phyloP scores from a whole-genome alignment of 441 rosid genomes.

The Pelargonium cotyledonis region DNA sequence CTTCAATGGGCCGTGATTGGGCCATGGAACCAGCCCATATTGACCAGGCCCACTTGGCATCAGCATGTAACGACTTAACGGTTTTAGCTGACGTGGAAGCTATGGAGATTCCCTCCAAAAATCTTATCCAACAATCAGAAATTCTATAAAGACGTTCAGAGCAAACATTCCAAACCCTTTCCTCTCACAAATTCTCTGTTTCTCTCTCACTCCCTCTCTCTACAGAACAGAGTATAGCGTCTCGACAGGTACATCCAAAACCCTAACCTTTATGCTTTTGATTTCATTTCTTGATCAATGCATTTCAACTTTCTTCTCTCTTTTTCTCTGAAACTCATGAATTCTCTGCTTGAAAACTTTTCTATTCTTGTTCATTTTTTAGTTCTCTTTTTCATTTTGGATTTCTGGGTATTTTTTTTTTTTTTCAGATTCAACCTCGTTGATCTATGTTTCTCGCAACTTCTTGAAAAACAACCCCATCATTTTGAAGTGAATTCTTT shows the following conservation, averaged over 20 bases:
- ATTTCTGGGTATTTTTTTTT: neutral
- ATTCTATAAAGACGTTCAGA: slow-evolving; percentile 6
- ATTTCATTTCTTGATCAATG: neutral
- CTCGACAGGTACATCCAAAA: slow-evolving; percentile 4
- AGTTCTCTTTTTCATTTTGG: neutral
- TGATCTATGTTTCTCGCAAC: neutral
- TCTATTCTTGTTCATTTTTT: neutral
- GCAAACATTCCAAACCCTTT: slow-evolving; percentile 10
- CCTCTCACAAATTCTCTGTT: neutral
- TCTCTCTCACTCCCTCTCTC: neutral
- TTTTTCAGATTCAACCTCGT: neutral
- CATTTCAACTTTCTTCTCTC: neutral
- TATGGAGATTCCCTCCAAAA: neutral
- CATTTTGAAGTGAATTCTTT: neutral
- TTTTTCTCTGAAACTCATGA: neutral
- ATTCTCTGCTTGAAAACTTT: slow-evolving; percentile 2
- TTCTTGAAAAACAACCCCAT: slow-evolving; percentile 1
- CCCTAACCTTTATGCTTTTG: neutral
- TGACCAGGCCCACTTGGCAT: neutral
- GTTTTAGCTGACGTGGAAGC: slow-evolving; percentile 7
- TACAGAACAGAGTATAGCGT: slow-evolving; percentile 4
- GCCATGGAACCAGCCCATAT: neutral
- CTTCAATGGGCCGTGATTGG: neutral
- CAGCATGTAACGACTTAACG: slow-evolving; percentile 2
- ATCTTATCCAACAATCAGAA: neutral